Percentiles rank a stretch among this genome's conserved stretches.
These are phyloP conservation scores for Fonsecaea nubica DNA, from an alignment of 2,329 filamentous ascomycete genomes.

Conservation along the genomic window DNA sequence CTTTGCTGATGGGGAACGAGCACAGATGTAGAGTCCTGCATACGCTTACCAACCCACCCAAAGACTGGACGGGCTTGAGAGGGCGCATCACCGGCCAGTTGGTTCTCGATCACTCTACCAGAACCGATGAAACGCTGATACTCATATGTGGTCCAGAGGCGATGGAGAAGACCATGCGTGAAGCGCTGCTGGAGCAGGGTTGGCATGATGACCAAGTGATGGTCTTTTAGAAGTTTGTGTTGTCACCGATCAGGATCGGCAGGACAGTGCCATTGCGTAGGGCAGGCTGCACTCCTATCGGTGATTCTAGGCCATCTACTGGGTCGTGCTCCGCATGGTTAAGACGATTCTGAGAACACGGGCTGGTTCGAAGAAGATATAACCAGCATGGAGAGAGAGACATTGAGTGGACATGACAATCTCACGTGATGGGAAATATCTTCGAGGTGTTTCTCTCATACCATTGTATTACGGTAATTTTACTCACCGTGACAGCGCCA, in stretches of 20 bases:
- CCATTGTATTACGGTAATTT: neutral
- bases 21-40: conserved; percentile 70
- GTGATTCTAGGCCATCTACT: too few species aligned
- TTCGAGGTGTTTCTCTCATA: neutral
- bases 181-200: conserved; percentile 65
- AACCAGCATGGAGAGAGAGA: too few species aligned
- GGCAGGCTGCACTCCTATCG: too few species aligned
- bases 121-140: conserved; percentile 64
- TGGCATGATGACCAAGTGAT: conserved; percentile 76
- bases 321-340: too few species aligned
- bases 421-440: too few species aligned
- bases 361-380: too few species aligned
- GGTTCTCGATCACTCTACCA: conserved; percentile 63
- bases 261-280: neutral
- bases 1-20: conserved; percentile 60
- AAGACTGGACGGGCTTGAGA: conserved; percentile 70
- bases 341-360: too few species aligned
- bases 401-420: too few species aligned
- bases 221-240: conserved; percentile 66
- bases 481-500: conserved; percentile 22
- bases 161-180: conserved; percentile 71
- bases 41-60: conserved; percentile 68
- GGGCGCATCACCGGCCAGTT: conserved; percentile 72
- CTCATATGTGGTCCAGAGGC: conserved; percentile 79
- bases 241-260: neutral